A percentile compares a stretch with the other conserved stretches of the same genome.
Evolutionary conservation across 139 green algal species (phyloP).

Genomic region (Chlorella sp.): DNA sequence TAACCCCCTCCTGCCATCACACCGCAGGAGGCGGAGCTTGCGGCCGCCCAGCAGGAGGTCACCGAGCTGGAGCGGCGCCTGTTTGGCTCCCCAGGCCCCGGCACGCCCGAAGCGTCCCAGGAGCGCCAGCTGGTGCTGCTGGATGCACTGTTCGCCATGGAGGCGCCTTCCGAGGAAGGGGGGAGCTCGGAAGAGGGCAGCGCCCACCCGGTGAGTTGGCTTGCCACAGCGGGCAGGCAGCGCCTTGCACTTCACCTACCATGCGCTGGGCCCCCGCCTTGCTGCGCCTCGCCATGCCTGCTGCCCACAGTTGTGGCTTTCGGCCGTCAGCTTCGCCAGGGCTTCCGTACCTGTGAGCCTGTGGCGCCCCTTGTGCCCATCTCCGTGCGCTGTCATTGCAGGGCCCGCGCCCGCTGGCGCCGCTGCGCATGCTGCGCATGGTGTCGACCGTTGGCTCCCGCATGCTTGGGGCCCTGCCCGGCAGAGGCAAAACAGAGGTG

Average conservation of each 20-base stretch:
- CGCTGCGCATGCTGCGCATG: neutral
- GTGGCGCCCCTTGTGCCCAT: neutral
- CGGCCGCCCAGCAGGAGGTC: neutral
- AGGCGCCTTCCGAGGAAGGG: neutral
- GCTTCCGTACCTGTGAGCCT: no score
- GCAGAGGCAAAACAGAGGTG: no score
- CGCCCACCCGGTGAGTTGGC: neutral
- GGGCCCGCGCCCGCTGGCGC: neutral
- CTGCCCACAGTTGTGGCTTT: no score
- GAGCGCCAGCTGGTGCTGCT: neutral
- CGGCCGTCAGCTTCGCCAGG: no score
- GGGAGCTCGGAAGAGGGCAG: neutral
- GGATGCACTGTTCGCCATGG: neutral
- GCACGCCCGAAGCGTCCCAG: neutral
- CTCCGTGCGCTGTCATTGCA: neutral
- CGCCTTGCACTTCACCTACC: no score
- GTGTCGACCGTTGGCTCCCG: neutral
- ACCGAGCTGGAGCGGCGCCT: neutral
- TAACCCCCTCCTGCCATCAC: no score
- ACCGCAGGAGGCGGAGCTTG: conserved; percentile 5
- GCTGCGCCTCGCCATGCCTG: no score
- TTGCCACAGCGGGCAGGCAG: no score
- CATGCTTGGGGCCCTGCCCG: no score
- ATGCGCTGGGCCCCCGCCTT: no score
- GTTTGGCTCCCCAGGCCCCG: neutral